Conservation (phyloP, 1,139 yeast species). For the Taphrina populina region DNA sequence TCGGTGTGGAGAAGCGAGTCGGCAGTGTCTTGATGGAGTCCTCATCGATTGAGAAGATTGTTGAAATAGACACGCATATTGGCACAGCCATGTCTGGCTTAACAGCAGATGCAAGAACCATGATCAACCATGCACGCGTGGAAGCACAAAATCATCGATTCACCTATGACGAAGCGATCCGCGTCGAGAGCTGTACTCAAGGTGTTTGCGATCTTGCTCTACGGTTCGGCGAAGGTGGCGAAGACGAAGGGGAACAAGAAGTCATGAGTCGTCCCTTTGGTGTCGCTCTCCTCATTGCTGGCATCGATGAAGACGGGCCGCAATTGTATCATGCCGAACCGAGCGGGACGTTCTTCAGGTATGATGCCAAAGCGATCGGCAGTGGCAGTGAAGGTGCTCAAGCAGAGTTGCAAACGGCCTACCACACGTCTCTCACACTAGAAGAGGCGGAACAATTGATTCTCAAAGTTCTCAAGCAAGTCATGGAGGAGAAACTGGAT, state of each 20-base stretch:
- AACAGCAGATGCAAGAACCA: slow-evolving; percentile 97
- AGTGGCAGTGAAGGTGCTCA: slow-evolving; percentile 99
- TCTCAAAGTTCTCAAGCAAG: slow-evolving; percentile 89
- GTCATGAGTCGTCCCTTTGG: slow-evolving; percentile 99
- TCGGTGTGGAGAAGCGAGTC: slow-evolving; percentile 96
- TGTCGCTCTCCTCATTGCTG: slow-evolving; percentile 94
- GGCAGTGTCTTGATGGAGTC: slow-evolving; percentile 89
- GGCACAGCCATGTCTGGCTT: slow-evolving; percentile 99
- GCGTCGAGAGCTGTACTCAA: slow-evolving; percentile 91
- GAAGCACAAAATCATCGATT: slow-evolving; percentile 83
- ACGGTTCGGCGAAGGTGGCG: slow-evolving; percentile 97
- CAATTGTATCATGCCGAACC: slow-evolving; percentile 99
- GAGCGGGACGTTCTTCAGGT: slow-evolving; percentile 94
- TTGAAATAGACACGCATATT: slow-evolving; percentile 88
- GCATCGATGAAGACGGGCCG: slow-evolving; percentile 92
- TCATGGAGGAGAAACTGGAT: slow-evolving; percentile 98
- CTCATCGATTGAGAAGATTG: slow-evolving; percentile 90
- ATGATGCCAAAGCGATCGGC: slow-evolving; percentile 98
- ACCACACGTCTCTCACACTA: slow-evolving; percentile 81
- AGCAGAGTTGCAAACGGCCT: slow-evolving; percentile 93
- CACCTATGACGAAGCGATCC: slow-evolving; percentile 88
- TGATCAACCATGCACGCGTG: slow-evolving; percentile 98
- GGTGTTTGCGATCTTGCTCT: slow-evolving; percentile 95
- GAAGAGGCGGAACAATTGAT: slow-evolving; percentile 90
- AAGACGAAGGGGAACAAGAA: slow-evolving; percentile 96